Evolutionary conservation across 2,329 filamentous ascomycete genomes (phyloP).

Genomic region (Cadophora sp.): DNA sequence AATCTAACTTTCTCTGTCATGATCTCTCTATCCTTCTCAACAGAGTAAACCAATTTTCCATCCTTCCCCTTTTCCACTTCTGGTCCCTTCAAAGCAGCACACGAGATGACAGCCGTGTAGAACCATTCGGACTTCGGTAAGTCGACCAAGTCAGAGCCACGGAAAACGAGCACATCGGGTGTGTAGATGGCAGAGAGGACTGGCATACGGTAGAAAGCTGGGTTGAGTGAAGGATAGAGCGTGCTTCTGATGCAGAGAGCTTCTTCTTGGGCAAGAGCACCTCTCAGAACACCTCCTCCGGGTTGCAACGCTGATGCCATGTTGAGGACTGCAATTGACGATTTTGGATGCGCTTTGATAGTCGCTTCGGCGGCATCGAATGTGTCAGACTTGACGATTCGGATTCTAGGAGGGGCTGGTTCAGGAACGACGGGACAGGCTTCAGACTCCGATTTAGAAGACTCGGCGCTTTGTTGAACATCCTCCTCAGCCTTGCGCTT

Average conservation of each 20-base stretch:
- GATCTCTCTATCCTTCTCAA: conserved; percentile 39
- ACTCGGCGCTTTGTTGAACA: background rate
- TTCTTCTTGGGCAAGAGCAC: conserved; percentile 72
- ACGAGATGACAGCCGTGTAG: conserved; percentile 39
- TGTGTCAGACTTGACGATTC: conserved; percentile 61
- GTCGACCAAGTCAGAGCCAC: conserved; percentile 55
- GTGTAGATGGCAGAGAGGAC: conserved; percentile 52
- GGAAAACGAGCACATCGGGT: conserved; percentile 60
- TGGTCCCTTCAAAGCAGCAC: conserved; percentile 33
- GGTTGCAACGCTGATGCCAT: conserved; percentile 64
- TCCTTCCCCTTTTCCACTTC: conserved; percentile 21
- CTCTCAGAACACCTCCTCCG: conserved; percentile 70
- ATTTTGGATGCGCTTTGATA: conserved; percentile 41
- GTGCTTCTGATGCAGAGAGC: conserved; percentile 69
- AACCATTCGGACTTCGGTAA: conserved; percentile 47
- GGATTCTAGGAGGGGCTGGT: conserved; percentile 26
- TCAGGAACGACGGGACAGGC: background rate
- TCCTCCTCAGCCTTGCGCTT: background rate
- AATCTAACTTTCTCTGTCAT: conserved; percentile 41
- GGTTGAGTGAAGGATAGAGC: conserved; percentile 55
- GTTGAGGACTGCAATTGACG: conserved; percentile 66
- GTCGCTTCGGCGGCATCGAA: conserved; percentile 60
- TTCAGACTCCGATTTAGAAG: background rate
- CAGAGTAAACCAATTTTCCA: conserved; percentile 29
- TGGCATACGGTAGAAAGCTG: conserved; percentile 45